Base-by-base conservation (phyloP, 305 asterid genomes). In the Plantago lanceolata region DNA sequence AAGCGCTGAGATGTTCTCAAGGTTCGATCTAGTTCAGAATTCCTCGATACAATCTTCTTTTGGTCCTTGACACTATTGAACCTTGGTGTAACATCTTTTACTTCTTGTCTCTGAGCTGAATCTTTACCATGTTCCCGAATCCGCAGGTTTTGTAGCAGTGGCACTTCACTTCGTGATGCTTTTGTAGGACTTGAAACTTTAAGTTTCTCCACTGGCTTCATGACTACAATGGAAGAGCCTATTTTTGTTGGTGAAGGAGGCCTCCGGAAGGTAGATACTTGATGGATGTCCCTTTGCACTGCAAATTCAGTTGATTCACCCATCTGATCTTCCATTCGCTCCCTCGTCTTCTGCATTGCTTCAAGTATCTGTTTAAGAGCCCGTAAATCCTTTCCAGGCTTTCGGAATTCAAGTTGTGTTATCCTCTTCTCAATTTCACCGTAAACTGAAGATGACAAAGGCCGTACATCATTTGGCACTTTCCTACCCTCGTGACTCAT, bases 291-390 rank as follows among this genome's bases (percentile, higher is more conserved):
- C 70, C 75, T 68, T 57, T 75, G 79, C 29, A 72, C 50, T 61
- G 70, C 69, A 70, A 68, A 61, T 58, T 77, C 85, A 66, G 72
- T 66, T 43, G 78, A 70, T 54, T 75, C 82, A 43, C 66, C 80
- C 61, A 59, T 76, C 75, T 72, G 77, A 64, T 62, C 80, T 66
- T 81, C 93, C 75, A 82, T 47, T 65, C 68, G 76, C 44, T 61
- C 82, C 73, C 81, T 76, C 43, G 94, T 86, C 76, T 86, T 85
- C 75, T 88, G 85, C 91, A 84, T 83, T 65, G 89, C 81, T 73
- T 83, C 94, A 1, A 90, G 94, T 74, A 86, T 86, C 78, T 90
- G 97, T 59, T 90, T 88, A 45, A 88, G 95, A 63, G 96, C 96
- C 67, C 93, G 82, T 80, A 90, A 88, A 80, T 90, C 95, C 86